Conservation (phyloP, 305 asterid genomes). For the Fraxinus paxiana region DNA sequence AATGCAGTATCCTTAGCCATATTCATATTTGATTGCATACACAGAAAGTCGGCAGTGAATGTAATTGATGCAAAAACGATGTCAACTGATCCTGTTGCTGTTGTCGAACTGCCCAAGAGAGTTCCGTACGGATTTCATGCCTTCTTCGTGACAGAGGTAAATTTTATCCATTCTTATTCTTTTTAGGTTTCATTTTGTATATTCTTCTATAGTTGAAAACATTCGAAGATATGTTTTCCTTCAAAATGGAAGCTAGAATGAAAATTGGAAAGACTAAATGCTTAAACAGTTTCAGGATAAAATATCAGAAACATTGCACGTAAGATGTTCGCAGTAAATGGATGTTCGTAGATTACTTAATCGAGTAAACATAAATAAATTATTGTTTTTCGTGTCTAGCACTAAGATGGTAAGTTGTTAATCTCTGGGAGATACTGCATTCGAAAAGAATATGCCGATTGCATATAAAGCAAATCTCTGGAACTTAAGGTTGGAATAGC, state of each 20-base stretch:
- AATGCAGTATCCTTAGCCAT: not conserved
- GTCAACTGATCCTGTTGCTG: constrained; percentile 87
- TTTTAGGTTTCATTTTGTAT: not conserved
- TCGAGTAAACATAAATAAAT: not conserved
- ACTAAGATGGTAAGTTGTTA: not conserved
- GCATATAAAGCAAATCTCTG: not conserved
- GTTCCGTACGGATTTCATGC: constrained; percentile 98
- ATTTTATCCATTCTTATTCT: not conserved
- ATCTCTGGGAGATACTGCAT: not conserved
- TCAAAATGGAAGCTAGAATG: not conserved
- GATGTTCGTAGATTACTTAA: not conserved
- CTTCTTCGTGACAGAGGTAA: constrained; percentile 83
- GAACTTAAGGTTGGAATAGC: not conserved
- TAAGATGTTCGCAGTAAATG: not conserved
- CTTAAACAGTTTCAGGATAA: not conserved
- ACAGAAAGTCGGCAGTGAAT: constrained; percentile 77
- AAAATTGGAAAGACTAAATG: not conserved
- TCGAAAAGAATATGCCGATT: not conserved
- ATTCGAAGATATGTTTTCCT: not conserved
- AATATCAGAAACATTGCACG: not conserved
- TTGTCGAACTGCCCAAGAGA: constrained; percentile 72
- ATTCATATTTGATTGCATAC: constrained; percentile 9
- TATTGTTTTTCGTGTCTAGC: not conserved
- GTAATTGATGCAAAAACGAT: constrained; percentile 90
- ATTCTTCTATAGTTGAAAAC: not conserved